Evolutionary conservation across 148 eudicot genomes (phyloP).

Genomic region (Suaeda aralocaspica): DNA sequence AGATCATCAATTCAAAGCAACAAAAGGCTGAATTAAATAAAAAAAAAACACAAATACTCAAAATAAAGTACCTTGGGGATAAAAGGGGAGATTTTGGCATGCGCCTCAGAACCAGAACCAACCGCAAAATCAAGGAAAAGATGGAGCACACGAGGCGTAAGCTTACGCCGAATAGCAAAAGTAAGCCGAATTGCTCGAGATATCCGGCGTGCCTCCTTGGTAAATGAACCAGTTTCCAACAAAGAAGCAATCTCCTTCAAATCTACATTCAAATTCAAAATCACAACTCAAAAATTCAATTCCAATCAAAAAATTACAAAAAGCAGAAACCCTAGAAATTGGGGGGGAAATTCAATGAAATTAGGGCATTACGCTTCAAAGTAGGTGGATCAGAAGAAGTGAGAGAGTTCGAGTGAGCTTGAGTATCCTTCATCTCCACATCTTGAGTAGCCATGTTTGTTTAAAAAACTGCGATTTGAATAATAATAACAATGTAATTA

Average conservation of each 20-base stretch:
- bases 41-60: neutral
- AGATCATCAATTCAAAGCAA: neutral
- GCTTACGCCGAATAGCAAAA: slow-evolving; percentile 58
- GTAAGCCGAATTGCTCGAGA: slow-evolving; percentile 73
- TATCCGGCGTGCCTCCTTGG: slow-evolving; percentile 70
- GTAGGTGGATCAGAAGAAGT: slow-evolving; percentile 48
- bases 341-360: neutral
- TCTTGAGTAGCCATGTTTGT: slow-evolving; percentile 74
- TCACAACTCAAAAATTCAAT: neutral
- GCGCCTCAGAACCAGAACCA: slow-evolving; percentile 69
- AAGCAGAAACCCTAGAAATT: slow-evolving; percentile 15
- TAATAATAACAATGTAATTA: too few species aligned
- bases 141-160: slow-evolving; percentile 51
- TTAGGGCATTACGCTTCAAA: slow-evolving; percentile 39
- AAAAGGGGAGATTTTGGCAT: slow-evolving; percentile 50
- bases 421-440: slow-evolving; percentile 82
- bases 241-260: slow-evolving; percentile 76
- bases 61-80: slow-evolving; percentile 62
- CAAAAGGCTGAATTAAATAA: neutral
- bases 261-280: slow-evolving; percentile 34
- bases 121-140: slow-evolving; percentile 63
- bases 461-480: neutral
- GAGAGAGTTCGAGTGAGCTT: slow-evolving; percentile 54
- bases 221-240: slow-evolving; percentile 69
- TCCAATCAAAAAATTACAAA: neutral